Conservation (phyloP, 495 filamentous ascomycete genomes). For the Choiromyces venosus region DNA sequence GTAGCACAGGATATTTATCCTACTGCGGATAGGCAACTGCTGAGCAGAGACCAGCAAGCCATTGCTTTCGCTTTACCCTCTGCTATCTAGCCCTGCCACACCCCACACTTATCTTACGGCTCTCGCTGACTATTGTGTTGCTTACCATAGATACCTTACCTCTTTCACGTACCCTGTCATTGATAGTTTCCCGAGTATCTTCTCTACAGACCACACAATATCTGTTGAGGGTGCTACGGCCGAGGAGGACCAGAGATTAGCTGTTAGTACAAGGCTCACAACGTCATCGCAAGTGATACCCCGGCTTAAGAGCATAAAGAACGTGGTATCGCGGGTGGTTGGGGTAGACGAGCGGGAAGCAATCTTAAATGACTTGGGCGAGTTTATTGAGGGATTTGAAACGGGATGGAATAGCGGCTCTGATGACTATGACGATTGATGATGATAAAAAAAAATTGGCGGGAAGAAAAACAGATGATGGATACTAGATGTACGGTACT, state of each 20-base stretch:
- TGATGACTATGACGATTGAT: conserved; percentile 71
- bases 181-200: conserved; percentile 73
- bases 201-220: conserved; percentile 43
- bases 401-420: conserved; percentile 84
- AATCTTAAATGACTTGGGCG: conserved; percentile 74
- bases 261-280: conserved; percentile 59
- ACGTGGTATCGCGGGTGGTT: conserved; percentile 54
- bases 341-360: conserved; percentile 73
- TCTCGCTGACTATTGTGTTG: neutral
- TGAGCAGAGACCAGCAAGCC: neutral
- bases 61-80: neutral
- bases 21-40: neutral
- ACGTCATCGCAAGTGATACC: conserved; percentile 65
- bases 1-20: neutral
- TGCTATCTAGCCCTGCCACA: neutral
- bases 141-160: conserved; percentile 51
- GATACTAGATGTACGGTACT: neutral
- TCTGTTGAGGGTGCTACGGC: conserved; percentile 40
- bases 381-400: conserved; percentile 80
- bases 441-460: neutral
- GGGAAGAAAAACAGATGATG: neutral
- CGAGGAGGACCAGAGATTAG: conserved; percentile 32
- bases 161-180: conserved; percentile 67
- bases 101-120: neutral
- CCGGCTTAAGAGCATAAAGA: conserved; percentile 61